phyloP scores from a whole-genome alignment of 257 asterid species.

The Misopates orontium region DNA sequence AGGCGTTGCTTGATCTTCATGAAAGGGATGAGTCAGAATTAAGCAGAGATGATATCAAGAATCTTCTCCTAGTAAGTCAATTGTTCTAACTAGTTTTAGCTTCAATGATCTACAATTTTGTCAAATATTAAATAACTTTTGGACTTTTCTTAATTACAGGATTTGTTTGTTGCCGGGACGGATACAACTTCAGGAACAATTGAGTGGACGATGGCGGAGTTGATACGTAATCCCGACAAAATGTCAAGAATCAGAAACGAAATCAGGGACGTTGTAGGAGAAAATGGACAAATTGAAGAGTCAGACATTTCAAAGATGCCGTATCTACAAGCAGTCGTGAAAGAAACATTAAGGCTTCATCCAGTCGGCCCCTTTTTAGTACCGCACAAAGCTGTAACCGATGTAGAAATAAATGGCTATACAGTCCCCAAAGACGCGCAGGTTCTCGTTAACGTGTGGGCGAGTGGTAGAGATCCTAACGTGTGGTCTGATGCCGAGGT shows the following conservation, averaged over 20 bases:
- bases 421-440: background rate
- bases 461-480: constrained; percentile 15
- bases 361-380: constrained; percentile 1
- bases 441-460: constrained; percentile 19
- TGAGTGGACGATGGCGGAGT: constrained; percentile 21
- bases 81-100: too few relatives aligned
- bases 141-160: background rate
- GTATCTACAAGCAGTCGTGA: constrained; percentile 21
- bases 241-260: constrained; percentile 8
- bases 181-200: constrained; percentile 21
- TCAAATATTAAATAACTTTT: too few relatives aligned
- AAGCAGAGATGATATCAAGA: constrained; percentile 28
- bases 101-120: too few relatives aligned
- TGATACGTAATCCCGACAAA: constrained; percentile 12
- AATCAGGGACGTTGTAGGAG: background rate
- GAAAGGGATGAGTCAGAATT: constrained; percentile 34
- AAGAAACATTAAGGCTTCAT: constrained; percentile 16
- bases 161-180: constrained; percentile 10
- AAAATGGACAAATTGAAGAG: constrained; percentile 6
- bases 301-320: constrained; percentile 19
- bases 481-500: constrained; percentile 11
- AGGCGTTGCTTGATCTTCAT: constrained; percentile 30
- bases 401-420: background rate
- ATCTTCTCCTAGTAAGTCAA: constrained; percentile 34
- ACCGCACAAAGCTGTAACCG: constrained; percentile 17